Percentiles rank a stretch among this genome's conserved stretches.
Evolutionary conservation across 306 rosid species (phyloP).

Genomic region (Cicer pinnatifidum): DNA sequence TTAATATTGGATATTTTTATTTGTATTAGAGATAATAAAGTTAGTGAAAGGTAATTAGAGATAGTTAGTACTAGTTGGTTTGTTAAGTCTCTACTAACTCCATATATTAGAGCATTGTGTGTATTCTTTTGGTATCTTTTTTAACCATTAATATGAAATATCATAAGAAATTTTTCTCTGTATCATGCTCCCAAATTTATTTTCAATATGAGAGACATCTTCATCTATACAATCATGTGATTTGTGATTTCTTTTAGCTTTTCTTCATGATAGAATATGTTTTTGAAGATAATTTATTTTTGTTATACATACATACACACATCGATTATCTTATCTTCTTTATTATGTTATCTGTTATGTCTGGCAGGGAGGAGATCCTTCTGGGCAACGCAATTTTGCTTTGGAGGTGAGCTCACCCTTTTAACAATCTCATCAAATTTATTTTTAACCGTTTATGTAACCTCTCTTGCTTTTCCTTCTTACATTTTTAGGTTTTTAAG

Average conservation of each 20-base stretch:
- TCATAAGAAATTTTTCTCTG: too few relatives aligned
- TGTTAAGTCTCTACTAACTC: too few relatives aligned
- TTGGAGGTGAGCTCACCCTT: constrained; percentile 59
- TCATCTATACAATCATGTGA: too few relatives aligned
- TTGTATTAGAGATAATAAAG: too few relatives aligned
- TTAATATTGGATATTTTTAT: too few relatives aligned
- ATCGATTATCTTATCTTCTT: neutral
- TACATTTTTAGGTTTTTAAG: neutral
- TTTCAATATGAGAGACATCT: too few relatives aligned
- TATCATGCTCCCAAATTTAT: too few relatives aligned
- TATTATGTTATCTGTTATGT: neutral
- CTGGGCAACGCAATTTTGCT: constrained; percentile 69
- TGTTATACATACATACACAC: neutral
- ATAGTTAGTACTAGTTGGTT: too few relatives aligned
- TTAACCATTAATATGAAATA: too few relatives aligned
- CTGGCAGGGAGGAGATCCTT: constrained; percentile 81
- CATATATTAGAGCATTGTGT: too few relatives aligned
- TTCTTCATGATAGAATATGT: neutral
- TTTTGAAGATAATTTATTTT: neutral
- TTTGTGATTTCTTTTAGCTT: neutral
- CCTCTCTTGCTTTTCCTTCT: neutral
- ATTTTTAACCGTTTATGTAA: neutral
- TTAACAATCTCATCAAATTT: neutral
- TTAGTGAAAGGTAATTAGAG: too few relatives aligned
- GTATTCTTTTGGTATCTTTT: too few relatives aligned